Percentiles rank a stretch among this genome's conserved stretches.
Conservation (phyloP, 805 yeast species). For the Limtongozyma cylindracea region DNA sequence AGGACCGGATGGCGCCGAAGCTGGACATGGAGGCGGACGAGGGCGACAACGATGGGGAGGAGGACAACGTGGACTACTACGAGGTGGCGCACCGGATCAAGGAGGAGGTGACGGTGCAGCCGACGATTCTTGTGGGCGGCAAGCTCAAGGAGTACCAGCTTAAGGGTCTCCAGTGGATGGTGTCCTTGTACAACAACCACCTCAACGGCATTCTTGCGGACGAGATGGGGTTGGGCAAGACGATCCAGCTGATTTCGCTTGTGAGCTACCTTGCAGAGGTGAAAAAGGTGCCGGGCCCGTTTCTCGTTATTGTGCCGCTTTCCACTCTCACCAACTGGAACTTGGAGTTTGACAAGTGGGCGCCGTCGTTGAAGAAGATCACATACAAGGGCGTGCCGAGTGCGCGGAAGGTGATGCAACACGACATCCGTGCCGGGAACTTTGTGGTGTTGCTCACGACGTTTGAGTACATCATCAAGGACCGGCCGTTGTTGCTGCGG, state of each 20-base stretch:
- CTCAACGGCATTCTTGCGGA: constrained; percentile 41
- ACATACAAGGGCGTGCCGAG: constrained; percentile 60
- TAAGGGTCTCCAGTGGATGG: constrained; percentile 45
- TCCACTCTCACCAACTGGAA: constrained; percentile 78
- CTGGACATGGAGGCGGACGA: constrained; percentile 6
- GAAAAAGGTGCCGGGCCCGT: constrained; percentile 43
- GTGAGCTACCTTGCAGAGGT: constrained; percentile 47
- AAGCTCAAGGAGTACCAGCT: constrained; percentile 52
- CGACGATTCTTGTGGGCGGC: constrained; percentile 52
- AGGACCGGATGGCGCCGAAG: constrained; percentile 6
- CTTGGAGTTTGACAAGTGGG: constrained; percentile 71
- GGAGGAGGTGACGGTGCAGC: constrained; percentile 43
- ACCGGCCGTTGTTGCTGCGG: constrained; percentile 41
- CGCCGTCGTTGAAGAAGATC: constrained; percentile 48
- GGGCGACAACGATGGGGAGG: constrained; percentile 3
- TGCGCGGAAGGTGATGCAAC: constrained; percentile 40
- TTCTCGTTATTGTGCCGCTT: constrained; percentile 59
- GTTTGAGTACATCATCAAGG: constrained; percentile 60
- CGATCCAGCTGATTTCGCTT: constrained; percentile 57
- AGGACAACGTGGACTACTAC: constrained; percentile 36
- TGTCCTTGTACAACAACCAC: constrained; percentile 31
- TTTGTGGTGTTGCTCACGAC: constrained; percentile 63
- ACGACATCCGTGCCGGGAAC: constrained; percentile 37
- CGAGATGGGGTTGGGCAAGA: constrained; percentile 46
- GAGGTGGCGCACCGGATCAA: constrained; percentile 58